Percentiles rank a stretch among this genome's conserved stretches.
phyloP scores from a whole-genome alignment of 225 moss, liverwort and hornwort species.

The Ulota crispa region DNA sequence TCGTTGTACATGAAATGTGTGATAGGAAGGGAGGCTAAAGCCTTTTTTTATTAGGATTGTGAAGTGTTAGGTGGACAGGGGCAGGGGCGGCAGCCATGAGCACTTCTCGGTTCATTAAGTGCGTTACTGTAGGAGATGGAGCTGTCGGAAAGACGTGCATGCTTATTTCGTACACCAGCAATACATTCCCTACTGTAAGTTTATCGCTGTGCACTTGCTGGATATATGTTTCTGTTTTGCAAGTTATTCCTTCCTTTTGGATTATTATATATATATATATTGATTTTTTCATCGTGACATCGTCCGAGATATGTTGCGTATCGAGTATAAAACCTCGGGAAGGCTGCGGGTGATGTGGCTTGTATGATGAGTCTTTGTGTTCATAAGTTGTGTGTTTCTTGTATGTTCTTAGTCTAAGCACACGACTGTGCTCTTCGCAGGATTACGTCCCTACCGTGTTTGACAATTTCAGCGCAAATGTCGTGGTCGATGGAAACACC shows the following conservation, averaged over 20 bases:
- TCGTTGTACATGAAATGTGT: conserved; percentile 47
- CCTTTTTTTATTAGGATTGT: conserved; percentile 40
- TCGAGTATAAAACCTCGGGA: background rate
- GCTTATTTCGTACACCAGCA: conserved; percentile 99
- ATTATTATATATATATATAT: background rate
- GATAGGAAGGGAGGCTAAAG: conserved; percentile 39
- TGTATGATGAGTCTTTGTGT: background rate
- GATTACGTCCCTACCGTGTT: conserved; percentile 99
- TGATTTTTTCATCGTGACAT: conserved; percentile 5
- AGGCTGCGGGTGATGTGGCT: background rate
- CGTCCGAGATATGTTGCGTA: background rate
- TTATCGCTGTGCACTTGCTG: background rate
- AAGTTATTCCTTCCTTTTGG: background rate
- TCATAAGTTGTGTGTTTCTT: background rate
- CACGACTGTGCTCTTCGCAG: conserved; percentile 39
- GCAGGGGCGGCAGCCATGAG: conserved; percentile 93
- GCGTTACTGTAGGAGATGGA: conserved; percentile 99
- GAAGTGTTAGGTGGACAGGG: conserved; percentile 27
- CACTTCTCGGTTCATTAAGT: conserved; percentile 99
- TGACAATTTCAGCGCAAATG: conserved; percentile 99
- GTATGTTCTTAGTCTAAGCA: background rate
- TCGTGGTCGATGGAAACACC: conserved; percentile 98
- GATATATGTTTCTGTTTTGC: conserved; percentile 20
- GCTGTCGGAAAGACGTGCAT: conserved; percentile 99
- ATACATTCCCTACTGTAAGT: conserved; percentile 97